Conservation (phyloP, 2,329 filamentous ascomycete species). For the Lojkania enalia region DNA sequence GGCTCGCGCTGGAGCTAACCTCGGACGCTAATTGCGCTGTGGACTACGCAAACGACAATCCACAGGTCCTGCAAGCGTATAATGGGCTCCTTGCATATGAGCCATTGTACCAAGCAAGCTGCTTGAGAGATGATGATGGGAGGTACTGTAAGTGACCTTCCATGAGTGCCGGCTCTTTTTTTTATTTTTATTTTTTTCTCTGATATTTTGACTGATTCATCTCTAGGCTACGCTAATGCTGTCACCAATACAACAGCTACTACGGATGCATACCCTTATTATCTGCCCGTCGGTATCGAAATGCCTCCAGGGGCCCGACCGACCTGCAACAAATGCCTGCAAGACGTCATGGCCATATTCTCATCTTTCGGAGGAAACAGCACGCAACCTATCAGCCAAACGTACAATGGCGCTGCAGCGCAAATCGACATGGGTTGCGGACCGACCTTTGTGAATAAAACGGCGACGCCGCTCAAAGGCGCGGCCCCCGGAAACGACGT, state of each 20-base stretch:
- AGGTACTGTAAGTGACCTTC: slow-evolving; percentile 64
- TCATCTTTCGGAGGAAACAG: slow-evolving; percentile 68
- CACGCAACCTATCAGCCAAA: slow-evolving; percentile 66
- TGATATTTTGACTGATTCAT: slow-evolving; percentile 15
- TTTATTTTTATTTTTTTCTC: not conserved
- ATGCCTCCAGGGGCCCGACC: slow-evolving; percentile 71
- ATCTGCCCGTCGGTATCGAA: slow-evolving; percentile 74
- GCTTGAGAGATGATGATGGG: slow-evolving; percentile 68
- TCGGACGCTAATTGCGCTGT: slow-evolving; percentile 66
- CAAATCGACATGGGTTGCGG: slow-evolving; percentile 71
- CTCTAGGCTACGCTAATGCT: slow-evolving; percentile 71
- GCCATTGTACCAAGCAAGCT: slow-evolving; percentile 77
- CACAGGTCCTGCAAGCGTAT: slow-evolving; percentile 73
- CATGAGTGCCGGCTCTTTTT: no score
- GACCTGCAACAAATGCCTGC: slow-evolving; percentile 73
- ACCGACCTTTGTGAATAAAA: slow-evolving; percentile 56
- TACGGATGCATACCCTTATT: slow-evolving; percentile 80
- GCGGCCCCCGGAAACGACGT: slow-evolving; percentile 24
- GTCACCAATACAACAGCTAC: slow-evolving; percentile 70
- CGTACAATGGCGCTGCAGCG: slow-evolving; percentile 71
- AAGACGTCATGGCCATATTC: slow-evolving; percentile 81
- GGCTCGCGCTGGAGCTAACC: slow-evolving; percentile 68
- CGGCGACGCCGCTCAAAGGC: slow-evolving; percentile 48
- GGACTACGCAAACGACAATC: slow-evolving; percentile 70
- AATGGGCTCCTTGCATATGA: slow-evolving; percentile 76